Base-by-base conservation (phyloP, 805 yeast species). In the Debaryomyces prosopidis region DNA sequence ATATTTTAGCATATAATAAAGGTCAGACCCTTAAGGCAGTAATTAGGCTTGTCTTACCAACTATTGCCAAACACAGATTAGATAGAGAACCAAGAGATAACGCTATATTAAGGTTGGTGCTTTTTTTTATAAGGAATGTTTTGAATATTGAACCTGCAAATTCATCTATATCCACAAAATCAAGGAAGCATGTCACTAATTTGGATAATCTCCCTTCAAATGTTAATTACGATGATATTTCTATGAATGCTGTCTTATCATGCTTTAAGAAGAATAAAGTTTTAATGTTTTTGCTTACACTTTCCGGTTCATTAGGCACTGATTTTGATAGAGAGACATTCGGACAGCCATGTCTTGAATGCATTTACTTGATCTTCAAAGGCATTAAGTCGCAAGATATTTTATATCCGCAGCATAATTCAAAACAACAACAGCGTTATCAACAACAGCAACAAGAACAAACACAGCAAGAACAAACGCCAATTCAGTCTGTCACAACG, bases 81-180 rank as follows among this genome's bases (percentile, higher is more conserved):
- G 83, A 84, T 16, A 76, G 97, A 48, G 80, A 81, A 2, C 72
- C 82, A 0, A 70, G 89, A 31, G 97, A 91, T 53, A 82, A 82
- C 46, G 84, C 84, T 36, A 77, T 91, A 11, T 63, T 94, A 39
- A 80, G 85, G 44, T 72, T 92, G 47, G 88, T 86, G 20, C 65
- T 91, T 12, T 80, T 80, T 41, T 81, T 94, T 57, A 75, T 90
- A 50, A 76, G 96, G 50, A 94, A 94, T 60, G 54, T 94, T n/a
- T 66, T 87, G 7, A 76, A 81, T 34, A 89, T 92, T 28, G 89
- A 85, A 52, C 92, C 91, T 0, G 81, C 86, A 1, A 81, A 76
- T 30, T 54, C 76, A 4, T 75, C 83, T 1, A 63, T 81, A 7
- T 66, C 80, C 2, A 64, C 70, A 1, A 74, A 74, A 39, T 73